Base-by-base conservation (phyloP, 441 rosid genomes). In the Jatropha podagrica region DNA sequence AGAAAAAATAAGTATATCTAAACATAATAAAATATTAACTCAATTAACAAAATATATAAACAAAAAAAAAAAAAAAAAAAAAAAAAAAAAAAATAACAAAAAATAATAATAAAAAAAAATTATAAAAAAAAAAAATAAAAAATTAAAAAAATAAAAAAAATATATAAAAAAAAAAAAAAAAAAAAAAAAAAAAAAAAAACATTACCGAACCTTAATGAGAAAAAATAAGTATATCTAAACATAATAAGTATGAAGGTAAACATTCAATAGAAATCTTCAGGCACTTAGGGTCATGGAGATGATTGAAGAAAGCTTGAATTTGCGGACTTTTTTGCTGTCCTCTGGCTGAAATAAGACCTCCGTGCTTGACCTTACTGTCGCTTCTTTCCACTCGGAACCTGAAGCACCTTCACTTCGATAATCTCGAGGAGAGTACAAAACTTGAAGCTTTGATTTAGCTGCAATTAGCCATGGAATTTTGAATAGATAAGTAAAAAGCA, bases 381-480 rank as follows among this genome's bases (percentile, higher is more conserved):
- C 83, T 83, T 96, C 99, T 69, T 80, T 88, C 83, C 88, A 92
- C 81, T 96, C 98, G 4, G 93, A 86, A 72, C 81, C 66, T 46
- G 94, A 89, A 15, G 90, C 85, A 55, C 94, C 92, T 80, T 90
- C 95, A 72, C 85, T 92, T 84, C 97, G 82, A 78, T 93, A 93
- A 78, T 96, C 97, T 17, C 99, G 93, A 80, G 85, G 80, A 73
- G 80, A 85, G 73, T 90, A 96, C 84, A 92, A 68, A 68, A 93
- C 89, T 83, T 90, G 93, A 69, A 96, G 93, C 84, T 78, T 89
- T 56, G 97, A 87, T 51, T 81, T 93, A 48, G 98, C 98, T 96
- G 93, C 89, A 79, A 49, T 17, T 67, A 20, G 68, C 32, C 71
- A 72, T 27, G 18, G n/a, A 75, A 63, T 58, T 68, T 44, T 20